Conservation (phyloP, 768 basidiomycete species). For the Suillus paluster region DNA sequence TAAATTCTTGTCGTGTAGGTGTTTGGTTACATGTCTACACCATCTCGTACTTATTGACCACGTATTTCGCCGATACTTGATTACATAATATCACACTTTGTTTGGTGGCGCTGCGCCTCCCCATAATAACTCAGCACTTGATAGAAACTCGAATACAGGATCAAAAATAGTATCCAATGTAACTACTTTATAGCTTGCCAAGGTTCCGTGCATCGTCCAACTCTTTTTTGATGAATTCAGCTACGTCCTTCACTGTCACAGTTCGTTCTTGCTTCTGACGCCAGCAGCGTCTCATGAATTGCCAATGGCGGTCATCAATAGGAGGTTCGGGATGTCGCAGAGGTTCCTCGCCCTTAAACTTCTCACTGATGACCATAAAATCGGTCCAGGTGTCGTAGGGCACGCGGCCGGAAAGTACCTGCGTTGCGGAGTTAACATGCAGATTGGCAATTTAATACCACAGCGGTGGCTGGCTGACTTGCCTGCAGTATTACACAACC, state of each 20-base stretch:
- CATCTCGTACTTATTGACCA: too few species aligned
- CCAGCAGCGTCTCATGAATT: constrained; percentile 15
- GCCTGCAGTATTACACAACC: constrained; percentile 27
- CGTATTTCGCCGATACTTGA: too few species aligned
- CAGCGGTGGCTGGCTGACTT: background rate
- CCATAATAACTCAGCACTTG: background rate
- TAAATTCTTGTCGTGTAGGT: too few species aligned
- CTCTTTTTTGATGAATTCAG: background rate
- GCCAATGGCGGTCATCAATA: constrained; percentile 8
- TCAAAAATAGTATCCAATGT: background rate
- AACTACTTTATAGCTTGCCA: background rate
- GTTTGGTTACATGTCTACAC: too few species aligned
- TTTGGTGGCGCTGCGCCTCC: too few species aligned
- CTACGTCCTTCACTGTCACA: background rate
- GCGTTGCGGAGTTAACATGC: background rate
- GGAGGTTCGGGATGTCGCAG: background rate
- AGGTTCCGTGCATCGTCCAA: constrained; percentile 2
- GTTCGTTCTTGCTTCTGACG: background rate
- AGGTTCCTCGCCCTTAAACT: constrained; percentile 2
- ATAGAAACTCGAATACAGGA: background rate
- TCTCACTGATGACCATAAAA: background rate
- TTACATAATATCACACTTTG: too few species aligned
- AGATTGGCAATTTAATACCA: background rate
- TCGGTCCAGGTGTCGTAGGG: constrained; percentile 10
- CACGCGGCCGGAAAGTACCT: constrained; percentile 12